These are phyloP conservation scores for Gaeumannomyces tritici DNA, from an alignment of 2,329 filamentous ascomycete species.

Conservation along the genomic window DNA sequence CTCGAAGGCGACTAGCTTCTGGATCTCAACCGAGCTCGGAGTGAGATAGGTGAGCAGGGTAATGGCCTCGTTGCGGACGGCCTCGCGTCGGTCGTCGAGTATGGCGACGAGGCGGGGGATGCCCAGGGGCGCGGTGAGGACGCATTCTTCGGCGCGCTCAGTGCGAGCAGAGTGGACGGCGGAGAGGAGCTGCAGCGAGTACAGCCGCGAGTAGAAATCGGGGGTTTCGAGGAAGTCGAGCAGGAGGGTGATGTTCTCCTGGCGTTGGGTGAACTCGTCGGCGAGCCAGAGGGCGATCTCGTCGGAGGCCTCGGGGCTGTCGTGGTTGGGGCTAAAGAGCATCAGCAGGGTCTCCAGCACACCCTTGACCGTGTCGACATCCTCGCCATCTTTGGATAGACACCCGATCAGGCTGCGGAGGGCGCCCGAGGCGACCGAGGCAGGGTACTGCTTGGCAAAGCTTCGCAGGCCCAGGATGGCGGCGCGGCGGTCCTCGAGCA, in stretches of 20 bases:
- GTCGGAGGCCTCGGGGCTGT: constrained; percentile 85
- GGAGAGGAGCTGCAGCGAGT: constrained; percentile 79
- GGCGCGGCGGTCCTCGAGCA: constrained; percentile 88
- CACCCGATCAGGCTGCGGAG: constrained; percentile 79
- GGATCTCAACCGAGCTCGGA: constrained; percentile 75
- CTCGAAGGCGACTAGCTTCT: constrained; percentile 93
- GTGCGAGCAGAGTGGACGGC: constrained; percentile 79
- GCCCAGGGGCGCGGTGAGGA: constrained; percentile 79
- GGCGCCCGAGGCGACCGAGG: constrained; percentile 90
- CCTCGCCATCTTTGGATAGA: constrained; percentile 78
- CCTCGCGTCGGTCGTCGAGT: constrained; percentile 78
- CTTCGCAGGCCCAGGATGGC: constrained; percentile 88
- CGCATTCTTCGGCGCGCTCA: constrained; percentile 88
- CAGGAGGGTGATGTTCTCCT: constrained; percentile 90
- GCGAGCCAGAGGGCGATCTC: constrained; percentile 94
- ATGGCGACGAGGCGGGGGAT: constrained; percentile 77
- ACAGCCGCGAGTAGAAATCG: constrained; percentile 87
- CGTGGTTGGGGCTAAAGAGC: constrained; percentile 67
- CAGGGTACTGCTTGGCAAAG: constrained; percentile 93
- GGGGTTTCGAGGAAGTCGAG: constrained; percentile 78
- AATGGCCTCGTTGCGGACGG: constrained; percentile 78
- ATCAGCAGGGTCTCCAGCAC: constrained; percentile 91
- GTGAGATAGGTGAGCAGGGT: constrained; percentile 83
- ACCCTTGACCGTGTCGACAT: constrained; percentile 93
- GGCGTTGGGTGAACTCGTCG: constrained; percentile 94